Evolutionary conservation across 805 yeast species (phyloP), one percentile per base, ranked within the genome.

Genomic region (Candida rishiriensis): DNA sequence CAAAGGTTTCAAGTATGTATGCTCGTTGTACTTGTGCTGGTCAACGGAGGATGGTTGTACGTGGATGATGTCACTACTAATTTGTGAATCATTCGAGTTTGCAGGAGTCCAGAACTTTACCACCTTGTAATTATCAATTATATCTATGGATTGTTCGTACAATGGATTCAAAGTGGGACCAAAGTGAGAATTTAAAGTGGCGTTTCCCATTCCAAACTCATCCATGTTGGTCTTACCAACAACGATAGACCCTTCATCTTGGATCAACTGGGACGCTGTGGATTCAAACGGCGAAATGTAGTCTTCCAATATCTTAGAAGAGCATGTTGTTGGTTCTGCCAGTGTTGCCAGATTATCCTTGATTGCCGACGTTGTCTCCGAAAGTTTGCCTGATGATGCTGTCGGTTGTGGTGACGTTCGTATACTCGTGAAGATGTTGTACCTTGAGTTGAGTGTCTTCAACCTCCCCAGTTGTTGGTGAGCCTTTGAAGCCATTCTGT

Each of bases 151-250:
- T 36, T 56, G 59, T 7, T 42, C 44, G 48, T 61, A 70, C 18
- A 57, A 36, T 11, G 83, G 82, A 54, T 86, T 85, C 3, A 67
- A 44, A 0, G 83, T 73, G 1, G 84, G 71, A 0, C 89, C 90
- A 56, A 65, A 78, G 40, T 55, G 52, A 0, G 85, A 74, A 52
- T 78, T 71, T 2, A 78, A 67, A 12, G 79, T 83, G 1, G 81
- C 73, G 11, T 87, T 81, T 10, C 99, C 99, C 99, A 93, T 93
- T 2, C 96, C 99, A 68, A 93, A 93, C 66, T 93, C 97, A 66
- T 93, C 99, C 78, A 93, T 70, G 54, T 91, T 93, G 2, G 95
- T 76, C 62, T 91, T 93, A 0, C 97, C 99, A 1, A 82, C 68
- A 6, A 81, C 57, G 0, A 57, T 49, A 13, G 76, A 73, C 0